Evolutionary conservation across 768 basidiomycete genomes (phyloP).

Genomic region (Tulasnella calospora): DNA sequence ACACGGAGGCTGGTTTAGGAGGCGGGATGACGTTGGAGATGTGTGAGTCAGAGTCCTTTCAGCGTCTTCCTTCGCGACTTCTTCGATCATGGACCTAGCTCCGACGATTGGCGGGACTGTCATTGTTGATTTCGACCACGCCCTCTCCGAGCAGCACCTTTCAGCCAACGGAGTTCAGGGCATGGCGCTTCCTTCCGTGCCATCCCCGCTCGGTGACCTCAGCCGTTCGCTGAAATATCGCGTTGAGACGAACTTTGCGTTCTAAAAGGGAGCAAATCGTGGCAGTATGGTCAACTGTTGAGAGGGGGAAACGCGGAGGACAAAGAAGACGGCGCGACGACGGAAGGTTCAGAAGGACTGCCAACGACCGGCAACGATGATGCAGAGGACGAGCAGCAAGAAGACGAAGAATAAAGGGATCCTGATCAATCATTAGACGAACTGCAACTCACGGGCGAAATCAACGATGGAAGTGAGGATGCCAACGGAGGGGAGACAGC

Average conservation of each 20-base stretch:
- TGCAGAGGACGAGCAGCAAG: conserved; percentile 6
- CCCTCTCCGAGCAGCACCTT: conserved; percentile 41
- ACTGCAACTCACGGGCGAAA: not conserved
- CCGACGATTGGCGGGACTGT: too few species aligned
- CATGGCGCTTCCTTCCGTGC: conserved; percentile 60
- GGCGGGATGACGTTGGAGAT: conserved; percentile 28
- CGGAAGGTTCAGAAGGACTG: not conserved
- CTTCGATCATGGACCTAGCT: too few species aligned
- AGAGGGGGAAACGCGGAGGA: conserved; percentile 7
- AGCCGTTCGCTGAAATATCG: conserved; percentile 61
- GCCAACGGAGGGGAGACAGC: not conserved
- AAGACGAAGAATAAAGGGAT: not conserved
- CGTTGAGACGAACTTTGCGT: conserved; percentile 44
- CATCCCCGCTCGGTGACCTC: conserved; percentile 63
- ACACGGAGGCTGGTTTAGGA: conserved; percentile 37
- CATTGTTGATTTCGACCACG: conserved; percentile 30
- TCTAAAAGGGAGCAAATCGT: conserved; percentile 14
- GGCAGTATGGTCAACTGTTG: conserved; percentile 2
- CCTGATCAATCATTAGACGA: conserved; percentile 3
- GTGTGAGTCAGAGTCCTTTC: too few species aligned
- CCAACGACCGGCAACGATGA: not conserved
- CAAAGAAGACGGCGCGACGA: not conserved
- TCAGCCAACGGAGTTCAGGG: conserved; percentile 46
- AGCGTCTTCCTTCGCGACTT: not conserved
- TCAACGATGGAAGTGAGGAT: not conserved